These are phyloP conservation scores for Neobulgaria alba DNA, from an alignment of 2,329 filamentous ascomycete species.

Conservation along the genomic window DNA sequence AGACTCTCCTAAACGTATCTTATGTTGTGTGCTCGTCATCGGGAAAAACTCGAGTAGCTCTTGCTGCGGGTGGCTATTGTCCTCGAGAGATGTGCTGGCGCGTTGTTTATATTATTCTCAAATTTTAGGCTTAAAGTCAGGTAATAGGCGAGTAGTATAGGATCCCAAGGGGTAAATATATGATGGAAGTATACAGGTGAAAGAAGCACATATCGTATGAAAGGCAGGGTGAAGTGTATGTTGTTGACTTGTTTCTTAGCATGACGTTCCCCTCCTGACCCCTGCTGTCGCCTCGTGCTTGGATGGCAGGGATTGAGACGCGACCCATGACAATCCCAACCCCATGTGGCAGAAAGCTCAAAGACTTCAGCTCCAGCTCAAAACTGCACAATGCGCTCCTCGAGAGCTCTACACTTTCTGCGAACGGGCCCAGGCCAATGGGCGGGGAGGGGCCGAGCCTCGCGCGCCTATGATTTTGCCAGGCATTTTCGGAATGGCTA, in stretches of 20 bases:
- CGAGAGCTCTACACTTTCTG: slow-evolving; percentile 22
- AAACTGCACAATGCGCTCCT: slow-evolving; percentile 25
- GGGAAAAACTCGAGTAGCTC: too few relatives aligned
- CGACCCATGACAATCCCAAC: too few relatives aligned
- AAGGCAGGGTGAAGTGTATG: neutral
- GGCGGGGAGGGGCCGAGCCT: slow-evolving; percentile 3
- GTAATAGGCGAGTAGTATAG: neutral
- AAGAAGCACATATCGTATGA: neutral
- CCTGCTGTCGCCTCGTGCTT: slow-evolving; percentile 7
- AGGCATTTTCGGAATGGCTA: slow-evolving; percentile 20
- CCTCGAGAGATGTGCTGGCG: slow-evolving; percentile 18
- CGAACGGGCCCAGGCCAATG: slow-evolving; percentile 10
- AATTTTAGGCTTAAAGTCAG: neutral
- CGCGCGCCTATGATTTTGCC: too few relatives aligned
- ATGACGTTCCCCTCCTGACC: slow-evolving; percentile 22
- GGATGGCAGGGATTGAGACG: slow-evolving; percentile 12
- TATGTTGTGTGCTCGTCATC: too few relatives aligned
- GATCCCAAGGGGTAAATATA: neutral
- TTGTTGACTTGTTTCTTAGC: neutral
- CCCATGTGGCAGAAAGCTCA: neutral
- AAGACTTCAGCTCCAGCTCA: slow-evolving; percentile 1
- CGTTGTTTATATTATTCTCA: neutral
- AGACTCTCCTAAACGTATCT: slow-evolving; percentile 23
- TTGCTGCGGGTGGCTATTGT: too few relatives aligned
- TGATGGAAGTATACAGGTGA: neutral